A percentile compares a stretch with the other conserved stretches of the same genome.
These are phyloP conservation scores for Endotrypanum monterogeii DNA, from an alignment of 208 protist genomes.

Conservation along the genomic window DNA sequence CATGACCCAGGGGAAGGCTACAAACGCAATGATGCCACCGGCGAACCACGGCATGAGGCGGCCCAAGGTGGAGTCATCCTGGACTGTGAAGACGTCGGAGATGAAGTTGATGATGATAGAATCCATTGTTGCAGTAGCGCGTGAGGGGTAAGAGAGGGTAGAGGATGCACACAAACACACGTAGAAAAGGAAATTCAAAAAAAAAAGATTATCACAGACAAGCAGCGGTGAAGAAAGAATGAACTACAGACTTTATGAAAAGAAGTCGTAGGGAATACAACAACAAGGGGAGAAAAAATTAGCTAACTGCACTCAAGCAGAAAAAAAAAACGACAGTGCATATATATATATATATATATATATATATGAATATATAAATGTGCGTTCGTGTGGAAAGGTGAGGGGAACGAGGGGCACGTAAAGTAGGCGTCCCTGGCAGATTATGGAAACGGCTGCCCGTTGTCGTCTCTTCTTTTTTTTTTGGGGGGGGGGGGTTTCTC, in stretches of 20 bases:
- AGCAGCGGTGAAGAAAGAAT: background rate
- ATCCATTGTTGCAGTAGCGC: constrained; percentile 3
- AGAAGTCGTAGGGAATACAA: background rate
- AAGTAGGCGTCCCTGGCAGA: too few relatives aligned
- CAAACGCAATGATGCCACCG: constrained; percentile 22
- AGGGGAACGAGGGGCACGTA: background rate
- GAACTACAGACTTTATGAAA: background rate
- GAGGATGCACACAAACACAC: background rate
- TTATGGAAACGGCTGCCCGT: too few relatives aligned
- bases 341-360: too few relatives aligned
- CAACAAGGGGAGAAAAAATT: background rate
- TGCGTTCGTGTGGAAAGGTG: background rate
- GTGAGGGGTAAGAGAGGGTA: background rate
- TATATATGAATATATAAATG: background rate
- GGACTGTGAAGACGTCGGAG: constrained; percentile 19
- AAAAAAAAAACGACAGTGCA: too few relatives aligned
- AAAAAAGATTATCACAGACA: background rate
- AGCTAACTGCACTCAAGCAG: too few relatives aligned
- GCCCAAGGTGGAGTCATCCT: constrained; percentile 18
- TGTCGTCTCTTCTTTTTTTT: too few relatives aligned
- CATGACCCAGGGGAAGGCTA: constrained; percentile 48
- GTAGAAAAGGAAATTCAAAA: background rate
- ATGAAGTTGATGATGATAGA: constrained; percentile 20
- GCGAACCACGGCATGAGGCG: constrained; percentile 22
- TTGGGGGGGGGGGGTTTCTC: too few relatives aligned